These are phyloP conservation scores for Polytrichum formosum DNA, from an alignment of 225 moss, liverwort and hornwort genomes.

Conservation along the genomic window DNA sequence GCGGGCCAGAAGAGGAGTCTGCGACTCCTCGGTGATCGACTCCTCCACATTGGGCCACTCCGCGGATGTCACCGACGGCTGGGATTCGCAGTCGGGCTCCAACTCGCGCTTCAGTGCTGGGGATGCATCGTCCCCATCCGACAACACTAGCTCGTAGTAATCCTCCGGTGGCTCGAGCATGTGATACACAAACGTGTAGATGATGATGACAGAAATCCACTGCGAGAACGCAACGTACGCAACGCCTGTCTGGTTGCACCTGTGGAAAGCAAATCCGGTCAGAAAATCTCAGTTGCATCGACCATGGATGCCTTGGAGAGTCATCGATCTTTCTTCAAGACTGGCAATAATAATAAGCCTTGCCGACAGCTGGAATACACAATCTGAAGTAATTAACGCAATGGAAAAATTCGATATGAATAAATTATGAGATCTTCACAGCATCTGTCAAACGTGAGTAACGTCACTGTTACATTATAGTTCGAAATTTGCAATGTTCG, in stretches of 20 bases:
- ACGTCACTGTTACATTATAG: no score
- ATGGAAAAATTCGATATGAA: no score
- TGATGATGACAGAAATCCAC: slow-evolving; percentile 82
- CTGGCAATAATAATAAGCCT: no score
- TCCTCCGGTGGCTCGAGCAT: slow-evolving; percentile 90
- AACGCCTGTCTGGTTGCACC: slow-evolving; percentile 77
- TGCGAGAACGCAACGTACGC: slow-evolving; percentile 89
- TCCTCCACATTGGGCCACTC: slow-evolving; percentile 79
- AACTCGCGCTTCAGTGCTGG: slow-evolving; percentile 20
- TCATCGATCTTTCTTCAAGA: no score
- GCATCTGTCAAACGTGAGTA: no score
- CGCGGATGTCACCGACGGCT: slow-evolving; percentile 65
- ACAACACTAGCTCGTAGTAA: slow-evolving; percentile 53
- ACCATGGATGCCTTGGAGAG: no score
- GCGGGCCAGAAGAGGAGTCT: slow-evolving; percentile 64
- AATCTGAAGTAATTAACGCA: no score
- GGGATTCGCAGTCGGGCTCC: slow-evolving; percentile 6
- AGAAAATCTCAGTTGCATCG: no score
- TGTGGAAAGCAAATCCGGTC: slow-evolving; percentile 3
- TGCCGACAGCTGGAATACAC: no score
- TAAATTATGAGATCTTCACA: no score
- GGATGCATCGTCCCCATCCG: slow-evolving; percentile 33
- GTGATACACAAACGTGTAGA: slow-evolving; percentile 92
- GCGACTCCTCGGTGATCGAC: slow-evolving; percentile 58
- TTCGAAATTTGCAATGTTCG: no score